Base-by-base conservation (phyloP, 2,329 filamentous ascomycete species). In the Beauveria scarabaeidicola region DNA sequence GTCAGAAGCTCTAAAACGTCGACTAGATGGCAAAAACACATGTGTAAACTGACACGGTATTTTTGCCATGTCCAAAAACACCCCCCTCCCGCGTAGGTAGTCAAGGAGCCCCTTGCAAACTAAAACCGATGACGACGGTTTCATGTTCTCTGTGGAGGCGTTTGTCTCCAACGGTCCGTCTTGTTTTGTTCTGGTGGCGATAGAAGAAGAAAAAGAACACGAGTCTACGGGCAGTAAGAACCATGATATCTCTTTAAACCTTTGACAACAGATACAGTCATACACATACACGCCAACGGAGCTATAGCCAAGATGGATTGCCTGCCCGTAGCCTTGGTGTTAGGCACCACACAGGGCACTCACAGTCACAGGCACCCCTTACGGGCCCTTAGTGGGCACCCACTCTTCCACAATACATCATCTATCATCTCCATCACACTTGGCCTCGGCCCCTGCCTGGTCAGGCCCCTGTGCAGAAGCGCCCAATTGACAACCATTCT, bases 281-380 rank as follows among this genome's bases (percentile, higher is more conserved):
- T 21, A 17, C n/a, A 38, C 19, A 36, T 38, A 29, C 27, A 51
- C 13, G 21, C 21, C 43, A 10, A 25, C 46, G 48, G 56, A 43
- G 56, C 56, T 52, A 44, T 58, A 58, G 38, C 56, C 48, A 46
- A 52, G 56, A 58, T 52, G 56, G 48, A 52, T n/a, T 32, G 38
- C 23, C 47, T n/a, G 46, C 25, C 56, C 40, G 32, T 11, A 50
- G 3, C n/a, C 55, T 27, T 44, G 55, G 55, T 36, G 32, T n/a
- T n/a, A n/a, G n/a, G n/a, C n/a, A n/a, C n/a, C n/a, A n/a, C n/a
- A n/a, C n/a, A n/a, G n/a, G n/a, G n/a, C n/a, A n/a, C n/a, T n/a
- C n/a, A n/a, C n/a, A n/a, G n/a, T n/a, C n/a, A n/a, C n/a, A n/a
- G n/a, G n/a, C n/a, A n/a, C n/a, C n/a, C n/a, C n/a, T n/a, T n/a